Evolutionary conservation across 2,329 filamentous ascomycete species (phyloP).

Genomic region (Microsporum audouinii): DNA sequence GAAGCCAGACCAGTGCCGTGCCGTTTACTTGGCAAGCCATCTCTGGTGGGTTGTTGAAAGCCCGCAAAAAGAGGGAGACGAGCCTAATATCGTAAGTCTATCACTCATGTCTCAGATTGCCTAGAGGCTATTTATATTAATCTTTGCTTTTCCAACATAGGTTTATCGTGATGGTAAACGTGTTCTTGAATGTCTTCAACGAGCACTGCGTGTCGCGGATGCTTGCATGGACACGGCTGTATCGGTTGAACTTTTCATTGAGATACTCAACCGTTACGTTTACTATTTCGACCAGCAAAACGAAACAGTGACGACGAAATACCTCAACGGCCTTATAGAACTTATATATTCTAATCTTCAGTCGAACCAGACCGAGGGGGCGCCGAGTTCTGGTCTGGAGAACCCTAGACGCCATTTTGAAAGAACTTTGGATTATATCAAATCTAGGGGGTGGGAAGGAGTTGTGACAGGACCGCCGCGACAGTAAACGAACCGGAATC

Average conservation of each 20-base stretch:
- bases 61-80: slow-evolving; percentile 62
- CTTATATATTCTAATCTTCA: slow-evolving; percentile 93
- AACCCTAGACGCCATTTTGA: slow-evolving; percentile 88
- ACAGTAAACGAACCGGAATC: not conserved
- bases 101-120: not conserved
- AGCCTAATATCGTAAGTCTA: slow-evolving; percentile 60
- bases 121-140: not conserved
- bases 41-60: slow-evolving; percentile 95
- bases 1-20: slow-evolving; percentile 95
- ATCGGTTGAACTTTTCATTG: slow-evolving; percentile 94
- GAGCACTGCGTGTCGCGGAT: slow-evolving; percentile 88
- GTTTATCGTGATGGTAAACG: slow-evolving; percentile 96
- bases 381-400: slow-evolving; percentile 61
- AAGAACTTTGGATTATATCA: slow-evolving; percentile 88
- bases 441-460: slow-evolving; percentile 82
- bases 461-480: slow-evolving; percentile 55
- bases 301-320: slow-evolving; percentile 95
- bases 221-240: slow-evolving; percentile 98
- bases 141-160: slow-evolving; percentile 24
- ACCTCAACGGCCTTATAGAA: slow-evolving; percentile 94
- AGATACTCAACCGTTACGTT: slow-evolving; percentile 95
- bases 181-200: slow-evolving; percentile 89
- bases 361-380: slow-evolving; percentile 59
- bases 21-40: slow-evolving; percentile 92
- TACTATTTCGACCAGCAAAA: slow-evolving; percentile 99